A percentile compares a stretch with the other conserved stretches of the same genome.
Evolutionary conservation across 352 stramenopile genomes (phyloP).

Genomic region (Phytophthora rubi): DNA sequence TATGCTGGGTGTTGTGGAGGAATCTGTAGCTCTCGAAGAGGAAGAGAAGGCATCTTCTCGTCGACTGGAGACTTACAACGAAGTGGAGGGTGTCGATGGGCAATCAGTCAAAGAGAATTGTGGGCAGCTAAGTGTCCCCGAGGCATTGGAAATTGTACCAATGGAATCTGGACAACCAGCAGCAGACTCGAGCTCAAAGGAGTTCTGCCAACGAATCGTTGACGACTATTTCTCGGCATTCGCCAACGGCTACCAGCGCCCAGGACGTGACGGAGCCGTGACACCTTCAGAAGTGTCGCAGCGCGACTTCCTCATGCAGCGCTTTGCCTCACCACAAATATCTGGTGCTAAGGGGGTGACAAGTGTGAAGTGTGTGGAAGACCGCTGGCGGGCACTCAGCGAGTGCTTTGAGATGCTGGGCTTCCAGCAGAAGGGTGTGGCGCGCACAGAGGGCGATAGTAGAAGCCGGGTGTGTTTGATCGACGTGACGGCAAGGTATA

Average conservation of each 20-base stretch:
- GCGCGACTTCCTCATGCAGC: conserved; percentile 11
- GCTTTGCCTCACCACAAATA: neutral
- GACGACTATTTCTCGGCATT: conserved; percentile 22
- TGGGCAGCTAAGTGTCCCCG: neutral
- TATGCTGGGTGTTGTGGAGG: conserved; percentile 21
- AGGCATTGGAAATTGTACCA: neutral
- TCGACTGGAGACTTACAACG: neutral
- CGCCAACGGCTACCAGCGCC: conserved; percentile 1
- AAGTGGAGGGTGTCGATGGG: neutral
- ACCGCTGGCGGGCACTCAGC: conserved; percentile 1
- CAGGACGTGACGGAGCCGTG: neutral
- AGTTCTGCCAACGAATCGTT: conserved; percentile 19
- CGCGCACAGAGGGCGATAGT: neutral
- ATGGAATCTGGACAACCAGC: neutral
- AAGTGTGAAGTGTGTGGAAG: neutral
- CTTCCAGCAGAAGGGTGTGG: conserved; percentile 16
- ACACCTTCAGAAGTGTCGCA: conserved; percentile 1
- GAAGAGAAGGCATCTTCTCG: conserved; percentile 6
- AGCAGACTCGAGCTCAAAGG: neutral
- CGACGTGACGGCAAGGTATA: conserved; percentile 2
- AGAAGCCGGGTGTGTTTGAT: neutral
- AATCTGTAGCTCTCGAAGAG: neutral
- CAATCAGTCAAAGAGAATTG: neutral
- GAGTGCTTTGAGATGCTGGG: conserved; percentile 12
- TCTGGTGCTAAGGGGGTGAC: neutral